These are phyloP conservation scores for Apiospora koreana DNA, from an alignment of 2,329 filamentous ascomycete species.

Conservation along the genomic window DNA sequence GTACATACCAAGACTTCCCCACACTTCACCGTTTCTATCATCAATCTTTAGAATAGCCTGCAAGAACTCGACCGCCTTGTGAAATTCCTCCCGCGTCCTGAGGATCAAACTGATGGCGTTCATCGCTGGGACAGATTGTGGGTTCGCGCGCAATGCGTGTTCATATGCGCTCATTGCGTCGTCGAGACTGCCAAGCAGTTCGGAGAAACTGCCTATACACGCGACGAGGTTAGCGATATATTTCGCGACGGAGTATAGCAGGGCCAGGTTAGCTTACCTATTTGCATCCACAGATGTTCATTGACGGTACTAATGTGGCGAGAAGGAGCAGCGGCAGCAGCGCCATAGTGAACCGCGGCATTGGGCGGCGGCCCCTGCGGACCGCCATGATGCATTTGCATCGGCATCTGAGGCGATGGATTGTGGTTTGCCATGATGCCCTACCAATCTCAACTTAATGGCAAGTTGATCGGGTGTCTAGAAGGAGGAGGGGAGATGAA, in stretches of 20 bases:
- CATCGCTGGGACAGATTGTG: slow-evolving; percentile 87
- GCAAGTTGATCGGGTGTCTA: not conserved
- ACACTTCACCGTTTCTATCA: slow-evolving; percentile 86
- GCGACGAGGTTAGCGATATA: not conserved
- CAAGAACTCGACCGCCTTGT: slow-evolving; percentile 90
- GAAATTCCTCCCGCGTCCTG: slow-evolving; percentile 89
- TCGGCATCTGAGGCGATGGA: slow-evolving; percentile 75
- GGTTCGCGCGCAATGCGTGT: slow-evolving; percentile 83
- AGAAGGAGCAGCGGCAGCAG: slow-evolving; percentile 60
- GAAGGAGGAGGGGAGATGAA: not conserved
- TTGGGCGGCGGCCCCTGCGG: slow-evolving; percentile 63
- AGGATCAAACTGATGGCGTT: slow-evolving; percentile 91
- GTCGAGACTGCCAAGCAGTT: slow-evolving; percentile 84
- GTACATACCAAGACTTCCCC: slow-evolving; percentile 84
- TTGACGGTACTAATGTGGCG: slow-evolving; percentile 79
- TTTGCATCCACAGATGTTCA: slow-evolving; percentile 87
- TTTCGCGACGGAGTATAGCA: not conserved
- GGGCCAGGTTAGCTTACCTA: slow-evolving; percentile 62
- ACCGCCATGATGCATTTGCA: slow-evolving; percentile 65
- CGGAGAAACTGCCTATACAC: slow-evolving; percentile 73
- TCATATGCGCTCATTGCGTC: slow-evolving; percentile 91
- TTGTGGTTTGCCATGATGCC: slow-evolving; percentile 64
- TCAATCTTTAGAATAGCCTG: slow-evolving; percentile 91
- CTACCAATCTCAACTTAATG: not conserved
- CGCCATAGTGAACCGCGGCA: slow-evolving; percentile 55